phyloP scores from a whole-genome alignment of 148 eudicot genomes.

The Rhododendron vialii region DNA sequence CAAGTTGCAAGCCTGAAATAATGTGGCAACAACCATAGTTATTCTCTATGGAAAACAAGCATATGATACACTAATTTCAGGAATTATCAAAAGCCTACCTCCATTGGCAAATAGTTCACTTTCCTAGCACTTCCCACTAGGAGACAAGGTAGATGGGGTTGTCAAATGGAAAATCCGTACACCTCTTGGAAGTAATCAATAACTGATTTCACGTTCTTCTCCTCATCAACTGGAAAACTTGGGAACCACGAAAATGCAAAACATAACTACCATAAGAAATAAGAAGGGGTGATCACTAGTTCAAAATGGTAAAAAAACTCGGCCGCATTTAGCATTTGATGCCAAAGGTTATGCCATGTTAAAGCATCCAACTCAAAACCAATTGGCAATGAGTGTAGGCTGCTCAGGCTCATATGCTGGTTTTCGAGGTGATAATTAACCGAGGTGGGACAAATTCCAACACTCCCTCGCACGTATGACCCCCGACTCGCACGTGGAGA shows the following conservation, averaged over 20 bases:
- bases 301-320: not conserved
- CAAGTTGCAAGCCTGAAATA: conserved; percentile 39
- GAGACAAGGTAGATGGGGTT: conserved; percentile 12
- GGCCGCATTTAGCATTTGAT: not conserved
- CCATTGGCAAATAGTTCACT: conserved; percentile 76
- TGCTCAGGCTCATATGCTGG: no score
- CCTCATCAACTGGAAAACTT: conserved; percentile 75
- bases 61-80: not conserved
- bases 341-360: not conserved
- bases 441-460: no score
- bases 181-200: conserved; percentile 69
- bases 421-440: no score
- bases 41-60: not conserved
- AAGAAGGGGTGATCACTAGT: not conserved
- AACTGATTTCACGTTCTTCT: conserved; percentile 69
- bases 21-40: not conserved
- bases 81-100: conserved; percentile 30
- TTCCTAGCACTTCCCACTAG: conserved; percentile 56
- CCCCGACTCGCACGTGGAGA: no score
- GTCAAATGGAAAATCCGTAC: conserved; percentile 59
- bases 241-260: not conserved
- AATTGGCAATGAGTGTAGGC: no score
- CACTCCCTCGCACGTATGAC: no score
- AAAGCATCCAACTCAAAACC: no score
- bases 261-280: not conserved